Evolutionary conservation across 352 stramenopile genomes (phyloP).

Genomic region (Phytophthora cactorum): DNA sequence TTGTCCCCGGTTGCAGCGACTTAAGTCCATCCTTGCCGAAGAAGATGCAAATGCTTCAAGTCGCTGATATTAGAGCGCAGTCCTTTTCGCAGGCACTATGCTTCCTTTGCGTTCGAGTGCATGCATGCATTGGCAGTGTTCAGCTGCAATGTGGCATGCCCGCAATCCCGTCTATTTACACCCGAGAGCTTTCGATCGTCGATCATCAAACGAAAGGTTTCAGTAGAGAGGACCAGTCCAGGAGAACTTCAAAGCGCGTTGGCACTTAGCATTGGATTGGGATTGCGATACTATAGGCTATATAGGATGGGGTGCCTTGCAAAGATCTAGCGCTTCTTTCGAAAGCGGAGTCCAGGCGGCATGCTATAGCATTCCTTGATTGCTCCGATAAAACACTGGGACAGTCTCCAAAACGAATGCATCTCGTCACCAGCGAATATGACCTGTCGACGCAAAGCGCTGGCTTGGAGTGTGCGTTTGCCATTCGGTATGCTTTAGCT

Average conservation of each 20-base stretch:
- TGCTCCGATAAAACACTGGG: not conserved
- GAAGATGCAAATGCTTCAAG: constrained; percentile 22
- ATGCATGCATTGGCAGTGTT: not conserved
- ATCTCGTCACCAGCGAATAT: not conserved
- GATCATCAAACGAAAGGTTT: constrained; percentile 8
- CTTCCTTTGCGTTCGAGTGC: constrained; percentile 23
- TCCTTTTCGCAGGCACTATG: not conserved
- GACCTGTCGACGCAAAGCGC: not conserved
- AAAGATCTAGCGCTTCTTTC: not conserved
- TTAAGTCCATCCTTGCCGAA: constrained; percentile 20
- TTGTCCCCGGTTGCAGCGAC: constrained; percentile 9
- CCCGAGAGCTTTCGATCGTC: constrained; percentile 12
- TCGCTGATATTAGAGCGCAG: constrained; percentile 24
- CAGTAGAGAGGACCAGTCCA: not conserved
- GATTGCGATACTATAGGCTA: no score
- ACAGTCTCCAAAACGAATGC: not conserved
- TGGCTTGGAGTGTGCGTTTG: not conserved
- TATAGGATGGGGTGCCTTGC: not conserved
- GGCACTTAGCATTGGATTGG: no score
- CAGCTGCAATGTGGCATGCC: constrained; percentile 5
- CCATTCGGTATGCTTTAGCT: not conserved
- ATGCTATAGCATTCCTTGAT: not conserved
- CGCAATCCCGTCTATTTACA: not conserved
- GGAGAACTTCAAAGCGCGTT: not conserved
- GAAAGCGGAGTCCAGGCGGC: not conserved